phyloP scores from a whole-genome alignment of 495 filamentous ascomycete genomes.

The Aspergillus asperescens region DNA sequence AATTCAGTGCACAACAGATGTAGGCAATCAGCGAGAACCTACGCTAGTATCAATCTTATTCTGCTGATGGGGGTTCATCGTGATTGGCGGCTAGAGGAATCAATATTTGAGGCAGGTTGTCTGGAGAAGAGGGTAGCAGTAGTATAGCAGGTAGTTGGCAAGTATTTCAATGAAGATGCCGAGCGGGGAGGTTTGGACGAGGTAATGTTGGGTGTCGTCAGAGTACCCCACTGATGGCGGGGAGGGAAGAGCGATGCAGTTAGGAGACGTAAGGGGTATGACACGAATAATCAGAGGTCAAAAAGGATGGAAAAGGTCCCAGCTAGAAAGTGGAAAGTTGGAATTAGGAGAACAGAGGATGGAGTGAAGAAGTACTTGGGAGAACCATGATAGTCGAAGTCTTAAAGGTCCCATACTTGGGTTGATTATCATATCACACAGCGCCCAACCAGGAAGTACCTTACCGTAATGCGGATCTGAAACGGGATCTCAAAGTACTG shows the following conservation, averaged over 20 bases:
- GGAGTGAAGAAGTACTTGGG: constrained; percentile 1
- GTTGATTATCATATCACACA: background rate
- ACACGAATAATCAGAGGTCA: background rate
- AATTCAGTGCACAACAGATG: constrained; percentile 9
- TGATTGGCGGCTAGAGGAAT: constrained; percentile 24
- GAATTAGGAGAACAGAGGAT: background rate
- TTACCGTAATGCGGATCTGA: too few relatives aligned
- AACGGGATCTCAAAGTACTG: too few relatives aligned
- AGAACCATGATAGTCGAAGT: constrained; percentile 1
- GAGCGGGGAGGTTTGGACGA: constrained; percentile 16
- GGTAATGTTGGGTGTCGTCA: constrained; percentile 20
- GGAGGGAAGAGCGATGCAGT: background rate
- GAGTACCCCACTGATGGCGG: constrained; percentile 20
- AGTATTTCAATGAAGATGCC: constrained; percentile 8
- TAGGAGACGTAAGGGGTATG: background rate
- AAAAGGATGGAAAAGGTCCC: background rate
- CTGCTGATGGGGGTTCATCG: constrained; percentile 92
- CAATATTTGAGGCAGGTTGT: background rate
- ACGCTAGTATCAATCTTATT: constrained; percentile 96
- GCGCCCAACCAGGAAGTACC: constrained; percentile 8
- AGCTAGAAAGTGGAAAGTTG: background rate
- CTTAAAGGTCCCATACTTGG: background rate
- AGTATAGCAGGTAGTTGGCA: background rate
- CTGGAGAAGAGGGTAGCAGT: background rate
- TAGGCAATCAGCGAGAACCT: constrained; percentile 33